phyloP scores from a whole-genome alignment of 2,329 filamentous ascomycete species.

The Apiospora koreana region DNA sequence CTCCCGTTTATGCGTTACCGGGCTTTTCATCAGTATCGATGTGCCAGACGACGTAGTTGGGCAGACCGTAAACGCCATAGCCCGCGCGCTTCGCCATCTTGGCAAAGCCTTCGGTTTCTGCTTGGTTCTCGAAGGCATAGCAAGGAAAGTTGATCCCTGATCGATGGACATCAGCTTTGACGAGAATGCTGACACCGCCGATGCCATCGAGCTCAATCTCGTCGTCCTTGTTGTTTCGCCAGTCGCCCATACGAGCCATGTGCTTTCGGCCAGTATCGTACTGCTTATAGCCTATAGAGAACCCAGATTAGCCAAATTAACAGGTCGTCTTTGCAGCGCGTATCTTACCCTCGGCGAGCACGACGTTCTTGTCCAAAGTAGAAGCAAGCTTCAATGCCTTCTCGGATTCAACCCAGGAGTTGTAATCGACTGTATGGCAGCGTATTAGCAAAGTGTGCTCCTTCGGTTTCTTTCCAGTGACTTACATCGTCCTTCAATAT shows the following conservation, averaged over 20 bases:
- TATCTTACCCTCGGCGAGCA: slow-evolving; percentile 81
- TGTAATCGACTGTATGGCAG: slow-evolving; percentile 78
- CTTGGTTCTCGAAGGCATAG: slow-evolving; percentile 98
- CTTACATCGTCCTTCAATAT: slow-evolving; percentile 94
- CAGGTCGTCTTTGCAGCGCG: neutral
- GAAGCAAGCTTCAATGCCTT: slow-evolving; percentile 76
- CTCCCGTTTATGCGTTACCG: slow-evolving; percentile 62
- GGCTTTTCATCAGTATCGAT: slow-evolving; percentile 95
- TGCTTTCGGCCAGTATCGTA: slow-evolving; percentile 88
- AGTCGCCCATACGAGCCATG: slow-evolving; percentile 90
- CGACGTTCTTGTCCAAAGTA: slow-evolving; percentile 73
- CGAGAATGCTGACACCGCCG: slow-evolving; percentile 94
- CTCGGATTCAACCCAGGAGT: slow-evolving; percentile 96
- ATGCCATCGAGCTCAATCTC: slow-evolving; percentile 94
- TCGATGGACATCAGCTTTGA: slow-evolving; percentile 96
- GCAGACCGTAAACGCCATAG: slow-evolving; percentile 87
- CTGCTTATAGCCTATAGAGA: slow-evolving; percentile 76
- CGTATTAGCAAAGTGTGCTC: slow-evolving; percentile 22
- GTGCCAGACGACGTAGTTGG: slow-evolving; percentile 99
- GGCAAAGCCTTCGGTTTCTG: slow-evolving; percentile 97
- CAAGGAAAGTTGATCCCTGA: slow-evolving; percentile 97
- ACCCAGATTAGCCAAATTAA: slow-evolving; percentile 14
- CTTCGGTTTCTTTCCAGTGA: slow-evolving; percentile 19
- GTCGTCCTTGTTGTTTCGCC: slow-evolving; percentile 87
- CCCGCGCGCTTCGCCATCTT: slow-evolving; percentile 98